Percentiles rank a stretch among this genome's conserved stretches.
phyloP scores from a whole-genome alignment of 1,284 basidiomycete genomes.

The Marasmius tenuissimus region DNA sequence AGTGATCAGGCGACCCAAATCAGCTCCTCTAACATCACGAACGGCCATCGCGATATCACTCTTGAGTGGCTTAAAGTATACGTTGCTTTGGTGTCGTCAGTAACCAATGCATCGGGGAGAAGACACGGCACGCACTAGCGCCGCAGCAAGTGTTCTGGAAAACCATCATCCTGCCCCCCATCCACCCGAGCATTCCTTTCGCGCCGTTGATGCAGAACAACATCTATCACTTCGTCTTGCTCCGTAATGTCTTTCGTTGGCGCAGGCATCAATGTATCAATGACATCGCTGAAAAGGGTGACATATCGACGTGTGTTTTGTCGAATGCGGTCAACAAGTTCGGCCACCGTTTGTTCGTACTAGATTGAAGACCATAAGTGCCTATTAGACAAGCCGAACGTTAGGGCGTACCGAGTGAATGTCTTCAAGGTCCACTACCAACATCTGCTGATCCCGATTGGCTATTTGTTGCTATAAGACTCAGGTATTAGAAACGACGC shows the following conservation, averaged over 20 bases:
- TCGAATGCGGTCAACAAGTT: slow-evolving; percentile 75
- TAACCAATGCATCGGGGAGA: background rate
- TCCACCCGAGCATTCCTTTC: slow-evolving; percentile 84
- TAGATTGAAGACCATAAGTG: slow-evolving; percentile 24
- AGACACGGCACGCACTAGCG: slow-evolving; percentile 76
- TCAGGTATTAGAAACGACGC: slow-evolving; percentile 25
- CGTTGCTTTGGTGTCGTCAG: slow-evolving; percentile 60
- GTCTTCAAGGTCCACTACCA: slow-evolving; percentile 83
- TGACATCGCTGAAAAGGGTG: slow-evolving; percentile 85
- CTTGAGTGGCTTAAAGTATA: slow-evolving; percentile 88
- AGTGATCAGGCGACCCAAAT: slow-evolving; percentile 92
- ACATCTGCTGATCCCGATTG: slow-evolving; percentile 87
- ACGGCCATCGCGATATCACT: slow-evolving; percentile 83
- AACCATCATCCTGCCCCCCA: slow-evolving; percentile 61
- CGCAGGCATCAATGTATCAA: slow-evolving; percentile 85
- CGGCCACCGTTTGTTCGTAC: slow-evolving; percentile 66
- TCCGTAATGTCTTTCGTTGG: slow-evolving; percentile 89
- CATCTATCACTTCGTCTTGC: slow-evolving; percentile 90
- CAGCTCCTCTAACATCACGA: slow-evolving; percentile 82
- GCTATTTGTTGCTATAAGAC: slow-evolving; percentile 80
- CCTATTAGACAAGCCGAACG: slow-evolving; percentile 6
- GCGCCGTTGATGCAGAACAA: slow-evolving; percentile 90
- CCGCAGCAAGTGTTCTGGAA: slow-evolving; percentile 88
- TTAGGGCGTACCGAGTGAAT: slow-evolving; percentile 55
- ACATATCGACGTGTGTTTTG: slow-evolving; percentile 91